phyloP scores from a whole-genome alignment of 1,139 yeast species.

The Yamadazyma taylorii region DNA sequence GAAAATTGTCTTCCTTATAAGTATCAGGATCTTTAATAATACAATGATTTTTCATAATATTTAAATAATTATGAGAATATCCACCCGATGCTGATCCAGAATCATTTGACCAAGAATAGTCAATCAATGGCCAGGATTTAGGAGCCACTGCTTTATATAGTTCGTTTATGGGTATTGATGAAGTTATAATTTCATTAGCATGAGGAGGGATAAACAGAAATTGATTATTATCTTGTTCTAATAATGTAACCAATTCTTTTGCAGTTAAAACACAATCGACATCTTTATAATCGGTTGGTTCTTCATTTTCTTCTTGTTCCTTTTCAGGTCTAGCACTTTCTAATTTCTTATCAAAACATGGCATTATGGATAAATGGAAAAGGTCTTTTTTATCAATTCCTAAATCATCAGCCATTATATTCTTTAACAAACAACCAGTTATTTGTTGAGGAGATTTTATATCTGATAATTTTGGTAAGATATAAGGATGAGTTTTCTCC shows the following conservation, averaged over 20 bases:
- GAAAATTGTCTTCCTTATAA: constrained; percentile 23
- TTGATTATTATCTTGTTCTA: constrained; percentile 42
- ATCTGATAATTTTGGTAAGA: constrained; percentile 59
- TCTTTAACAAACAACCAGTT: constrained; percentile 76
- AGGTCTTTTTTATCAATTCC: constrained; percentile 38
- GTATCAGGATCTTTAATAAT: constrained; percentile 20
- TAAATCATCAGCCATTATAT: constrained; percentile 46
- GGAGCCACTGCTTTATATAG: constrained; percentile 48
- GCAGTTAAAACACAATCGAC: constrained; percentile 96
- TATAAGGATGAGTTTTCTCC: constrained; percentile 90
- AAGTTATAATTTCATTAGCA: constrained; percentile 12
- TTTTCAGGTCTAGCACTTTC: constrained; percentile 88
- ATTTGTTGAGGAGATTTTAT: constrained; percentile 93
- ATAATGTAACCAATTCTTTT: constrained; percentile 73
- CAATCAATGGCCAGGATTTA: constrained; percentile 54
- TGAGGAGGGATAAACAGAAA: constrained; percentile 23
- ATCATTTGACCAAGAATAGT: constrained; percentile 69
- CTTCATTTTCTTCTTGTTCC: constrained; percentile 13
- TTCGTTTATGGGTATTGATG: constrained; percentile 17
- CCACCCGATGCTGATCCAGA: constrained; percentile 91
- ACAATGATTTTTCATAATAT: constrained; percentile 34
- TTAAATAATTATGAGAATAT: constrained; percentile 64
- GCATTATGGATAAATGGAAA: constrained; percentile 89
- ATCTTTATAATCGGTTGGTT: constrained; percentile 36
- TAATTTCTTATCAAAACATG: constrained; percentile 93